These are phyloP conservation scores for Xylaria palmicola DNA, from an alignment of 495 filamentous ascomycete species.

Conservation along the genomic window DNA sequence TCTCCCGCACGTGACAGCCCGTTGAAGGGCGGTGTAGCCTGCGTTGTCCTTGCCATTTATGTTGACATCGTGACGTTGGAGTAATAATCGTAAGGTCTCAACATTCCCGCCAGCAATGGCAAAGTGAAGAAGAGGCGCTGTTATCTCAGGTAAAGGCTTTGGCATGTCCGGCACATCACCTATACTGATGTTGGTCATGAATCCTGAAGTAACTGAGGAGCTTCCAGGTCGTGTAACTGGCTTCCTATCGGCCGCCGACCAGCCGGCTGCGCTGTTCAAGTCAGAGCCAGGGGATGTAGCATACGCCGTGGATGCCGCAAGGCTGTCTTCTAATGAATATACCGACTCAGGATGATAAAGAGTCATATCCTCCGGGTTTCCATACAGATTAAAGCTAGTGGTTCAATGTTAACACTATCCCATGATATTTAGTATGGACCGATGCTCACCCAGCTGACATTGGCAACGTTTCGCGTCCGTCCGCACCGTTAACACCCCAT, in stretches of 20 bases:
- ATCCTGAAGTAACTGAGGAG: constrained; percentile 26
- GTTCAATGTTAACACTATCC: background rate
- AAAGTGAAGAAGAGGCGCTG: constrained; percentile 32
- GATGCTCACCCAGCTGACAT: constrained; percentile 25
- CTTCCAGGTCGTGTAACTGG: constrained; percentile 19
- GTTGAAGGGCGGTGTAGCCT: constrained; percentile 32
- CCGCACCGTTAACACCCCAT: constrained; percentile 22
- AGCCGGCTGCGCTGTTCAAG: constrained; percentile 24
- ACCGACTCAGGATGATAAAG: constrained; percentile 29
- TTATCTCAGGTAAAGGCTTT: constrained; percentile 31
- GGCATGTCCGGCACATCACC: constrained; percentile 20
- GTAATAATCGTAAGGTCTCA: constrained; percentile 29
- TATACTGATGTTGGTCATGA: constrained; percentile 18
- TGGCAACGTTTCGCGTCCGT: constrained; percentile 24
- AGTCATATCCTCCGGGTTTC: constrained; percentile 24
- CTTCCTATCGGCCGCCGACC: constrained; percentile 30
- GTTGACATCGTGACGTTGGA: constrained; percentile 30
- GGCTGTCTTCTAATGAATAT: constrained; percentile 28
- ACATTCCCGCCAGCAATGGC: constrained; percentile 29
- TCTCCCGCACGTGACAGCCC: constrained; percentile 30
- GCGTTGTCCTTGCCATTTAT: constrained; percentile 27
- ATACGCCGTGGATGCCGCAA: constrained; percentile 24
- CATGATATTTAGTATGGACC: background rate
- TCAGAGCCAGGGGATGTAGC: constrained; percentile 31
- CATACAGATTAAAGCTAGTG: constrained; percentile 26